Evolutionary conservation across 1,284 basidiomycete genomes (phyloP), one percentile per base, ranked within the genome.

Genomic region (Ustilago esculenta): DNA sequence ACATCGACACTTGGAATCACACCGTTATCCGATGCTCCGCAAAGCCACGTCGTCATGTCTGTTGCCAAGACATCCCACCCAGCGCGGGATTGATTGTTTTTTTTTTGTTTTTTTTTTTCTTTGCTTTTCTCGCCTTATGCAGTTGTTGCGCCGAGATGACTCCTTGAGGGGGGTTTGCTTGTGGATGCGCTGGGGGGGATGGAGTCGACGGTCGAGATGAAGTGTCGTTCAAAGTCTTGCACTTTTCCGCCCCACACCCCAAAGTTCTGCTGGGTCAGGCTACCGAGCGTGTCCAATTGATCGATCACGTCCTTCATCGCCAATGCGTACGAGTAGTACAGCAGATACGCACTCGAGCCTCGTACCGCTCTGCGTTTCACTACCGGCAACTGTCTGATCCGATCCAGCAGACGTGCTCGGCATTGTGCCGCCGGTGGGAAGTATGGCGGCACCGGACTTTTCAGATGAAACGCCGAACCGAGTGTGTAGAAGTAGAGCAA

Each of bases 301-400:
- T 61, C 58, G 43, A 76, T 76, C 33, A 78, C 64, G 47, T 78
- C 76, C 54, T 67, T 84, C 92, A 96, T 95, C 50, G 91, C 91
- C 49, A 95, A 84, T 0, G 92, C 92, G 77, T 97, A 97, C 1
- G 92, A 92, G 76, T 96, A 95, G 84, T 92, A 97, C 18, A 98
- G 85, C 7, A 98, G 52, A 74, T 94, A 92, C 32, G 90, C 86
- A 6, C 92, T 92, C 7, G 84, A 84, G 5, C 74, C 72, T 7
- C 69, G 51, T 85, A 88, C 79, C 85, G 90, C 81, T 11, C 84
- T 73, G 27, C 79, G 72, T 73, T 89, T 89, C 14, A 96, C 92
- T 5, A 94, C 88, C 32, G 94, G 90, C 15, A 97, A 85, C 39
- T 86, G 86, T 4, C 72, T 49, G 30, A 76, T 75, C 30, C 56